Conservation (phyloP, 768 basidiomycete genomes). For the Mycena venus region DNA sequence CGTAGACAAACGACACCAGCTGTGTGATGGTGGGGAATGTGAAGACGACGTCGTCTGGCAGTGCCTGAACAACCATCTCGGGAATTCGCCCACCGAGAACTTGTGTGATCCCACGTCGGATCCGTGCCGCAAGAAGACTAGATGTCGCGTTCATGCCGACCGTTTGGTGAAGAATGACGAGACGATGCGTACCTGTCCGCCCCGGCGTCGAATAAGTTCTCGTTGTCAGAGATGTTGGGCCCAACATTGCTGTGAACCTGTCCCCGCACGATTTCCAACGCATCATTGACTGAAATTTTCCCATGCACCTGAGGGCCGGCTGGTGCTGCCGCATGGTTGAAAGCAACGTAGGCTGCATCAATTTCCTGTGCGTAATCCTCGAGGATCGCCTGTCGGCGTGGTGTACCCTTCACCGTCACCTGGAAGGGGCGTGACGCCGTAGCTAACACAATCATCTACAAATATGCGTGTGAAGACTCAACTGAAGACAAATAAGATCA, state of each 20-base stretch:
- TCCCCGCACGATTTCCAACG: constrained; percentile 4
- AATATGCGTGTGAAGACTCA: background rate
- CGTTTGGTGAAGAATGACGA: background rate
- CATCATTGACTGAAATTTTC: background rate
- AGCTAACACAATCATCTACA: constrained; percentile 59
- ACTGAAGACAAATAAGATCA: background rate
- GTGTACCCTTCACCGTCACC: constrained; percentile 57
- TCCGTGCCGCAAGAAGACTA: constrained; percentile 6
- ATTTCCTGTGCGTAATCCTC: background rate
- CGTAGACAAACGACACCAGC: background rate
- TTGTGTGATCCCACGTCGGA: background rate
- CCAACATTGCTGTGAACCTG: background rate
- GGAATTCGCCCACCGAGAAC: background rate
- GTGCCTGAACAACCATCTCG: background rate
- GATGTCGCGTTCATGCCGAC: background rate
- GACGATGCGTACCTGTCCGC: background rate
- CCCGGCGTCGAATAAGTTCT: background rate
- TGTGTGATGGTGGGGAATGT: constrained; percentile 1
- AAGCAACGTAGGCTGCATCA: background rate
- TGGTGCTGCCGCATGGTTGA: background rate
- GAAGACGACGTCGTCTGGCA: constrained; percentile 1
- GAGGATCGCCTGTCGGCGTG: constrained; percentile 29
- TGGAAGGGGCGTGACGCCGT: constrained; percentile 56
- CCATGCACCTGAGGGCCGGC: background rate
- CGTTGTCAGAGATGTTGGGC: background rate